A percentile compares a stretch with the other conserved stretches of the same genome.
Conservation (phyloP, 148 eudicot species). For the Mesembryanthemum crystallinum region DNA sequence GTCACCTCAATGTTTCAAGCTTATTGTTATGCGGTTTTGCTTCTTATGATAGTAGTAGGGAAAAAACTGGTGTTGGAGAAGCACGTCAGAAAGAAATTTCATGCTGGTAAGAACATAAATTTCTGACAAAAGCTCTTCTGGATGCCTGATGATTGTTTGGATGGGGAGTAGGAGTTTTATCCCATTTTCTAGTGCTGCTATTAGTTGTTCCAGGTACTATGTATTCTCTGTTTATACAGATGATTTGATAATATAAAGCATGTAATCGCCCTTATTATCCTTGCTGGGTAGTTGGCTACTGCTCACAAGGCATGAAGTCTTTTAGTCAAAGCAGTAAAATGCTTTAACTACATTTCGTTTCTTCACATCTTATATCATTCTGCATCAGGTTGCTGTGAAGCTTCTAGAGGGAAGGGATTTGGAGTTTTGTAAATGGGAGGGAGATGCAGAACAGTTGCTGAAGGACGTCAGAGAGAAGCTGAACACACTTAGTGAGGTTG, state of each 20-base stretch:
- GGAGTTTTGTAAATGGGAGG: constrained; percentile 74
- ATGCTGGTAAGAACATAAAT: neutral
- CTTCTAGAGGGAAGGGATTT: constrained; percentile 57
- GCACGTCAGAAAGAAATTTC: constrained; percentile 5
- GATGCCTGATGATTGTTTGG: neutral
- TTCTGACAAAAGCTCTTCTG: neutral
- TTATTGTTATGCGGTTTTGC: too few relatives aligned
- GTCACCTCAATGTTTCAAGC: too few relatives aligned
- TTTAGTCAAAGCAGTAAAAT: neutral
- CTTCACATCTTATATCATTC: neutral
- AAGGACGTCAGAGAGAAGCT: constrained; percentile 68
- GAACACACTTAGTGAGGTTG: constrained; percentile 73
- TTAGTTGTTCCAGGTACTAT: neutral
- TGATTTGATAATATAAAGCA: too few relatives aligned
- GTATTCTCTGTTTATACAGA: neutral
- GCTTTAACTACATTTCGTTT: neutral
- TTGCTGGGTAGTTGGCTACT: neutral
- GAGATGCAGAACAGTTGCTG: constrained; percentile 58
- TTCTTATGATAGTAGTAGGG: too few relatives aligned
- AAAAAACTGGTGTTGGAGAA: neutral
- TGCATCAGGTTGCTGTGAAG: constrained; percentile 60
- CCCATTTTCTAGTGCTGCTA: neutral
- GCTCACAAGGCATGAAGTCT: neutral
- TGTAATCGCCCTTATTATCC: neutral
- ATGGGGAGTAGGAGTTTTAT: neutral